Evolutionary conservation across 495 filamentous ascomycete species (phyloP), one percentile per base, ranked within the genome.

Genomic region (Penicillium arizonense): DNA sequence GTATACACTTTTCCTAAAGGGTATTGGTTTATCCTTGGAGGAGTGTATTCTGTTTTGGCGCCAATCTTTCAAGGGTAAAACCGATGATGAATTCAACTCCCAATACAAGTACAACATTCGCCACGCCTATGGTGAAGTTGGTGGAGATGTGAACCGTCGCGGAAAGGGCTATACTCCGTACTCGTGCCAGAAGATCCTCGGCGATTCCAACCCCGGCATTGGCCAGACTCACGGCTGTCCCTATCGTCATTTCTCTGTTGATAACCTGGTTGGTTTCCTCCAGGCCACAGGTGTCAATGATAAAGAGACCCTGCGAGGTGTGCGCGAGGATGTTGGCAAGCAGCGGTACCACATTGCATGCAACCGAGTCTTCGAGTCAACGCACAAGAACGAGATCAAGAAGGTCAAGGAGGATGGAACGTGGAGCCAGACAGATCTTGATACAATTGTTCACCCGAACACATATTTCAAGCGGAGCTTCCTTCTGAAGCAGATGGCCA

Each of bases 21-120:
- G 95, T 30, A 89, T 99, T 55, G 95, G 95, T 0, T 78, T 99
- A 9, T 89, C 81, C 44, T 77, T 97, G 8, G 90, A 97, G 58
- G 93, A 99, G 62, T 91, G 85, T 63, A 82, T 99, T n/a, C 58
- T 88, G 9, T 99, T 97, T 77, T 99, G 95, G 95, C 87, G 95
- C 7, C 80, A 82, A 48, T 71, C 78, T 11, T 97, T 97, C 81
- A 83, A 80, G 51, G 83, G 87, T 49, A 85, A 91, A 37, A 90
- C 88, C 1, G 94, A 97, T 59, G 95, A 97, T 66, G 83, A 79
- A 14, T 96, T 95, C 81, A 91, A 91, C 64, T 96, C 96, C 50
- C 89, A 96, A 61, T 97, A 97, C 75, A 85, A 89, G 36, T 99
- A 99, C 78, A 97, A 97, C 66, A 80, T 97, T 54, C 88, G 92